Conservation (phyloP, 2,329 filamentous ascomycete species). For the Fonsecaea multimorphosa region DNA sequence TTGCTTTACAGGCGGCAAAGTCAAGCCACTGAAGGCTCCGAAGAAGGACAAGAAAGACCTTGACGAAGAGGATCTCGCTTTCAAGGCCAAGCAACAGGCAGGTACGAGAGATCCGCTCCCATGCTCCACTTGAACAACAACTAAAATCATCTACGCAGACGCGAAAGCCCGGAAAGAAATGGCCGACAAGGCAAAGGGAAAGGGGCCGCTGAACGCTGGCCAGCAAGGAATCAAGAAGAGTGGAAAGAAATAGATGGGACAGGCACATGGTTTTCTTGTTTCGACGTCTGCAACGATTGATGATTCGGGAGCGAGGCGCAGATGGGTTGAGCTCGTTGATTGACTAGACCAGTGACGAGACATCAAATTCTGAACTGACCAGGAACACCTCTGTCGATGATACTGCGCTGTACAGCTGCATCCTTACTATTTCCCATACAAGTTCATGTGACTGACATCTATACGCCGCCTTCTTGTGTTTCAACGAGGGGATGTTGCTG, state of each 20-base stretch:
- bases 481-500: not conserved
- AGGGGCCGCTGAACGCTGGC: constrained; percentile 85
- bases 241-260: constrained; percentile 73
- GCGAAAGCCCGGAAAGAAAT: constrained; percentile 86
- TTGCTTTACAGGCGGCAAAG: constrained; percentile 71
- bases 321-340: constrained; percentile 16
- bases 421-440: not conserved
- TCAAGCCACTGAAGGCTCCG: constrained; percentile 82
- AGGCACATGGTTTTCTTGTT: not conserved
- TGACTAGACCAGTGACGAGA: not conserved
- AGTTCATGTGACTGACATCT: not conserved
- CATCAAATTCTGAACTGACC: constrained; percentile 4
- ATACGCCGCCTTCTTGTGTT: not conserved
- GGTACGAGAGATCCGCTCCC: constrained; percentile 61
- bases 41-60: constrained; percentile 85
- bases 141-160: constrained; percentile 57
- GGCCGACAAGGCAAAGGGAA: constrained; percentile 80
- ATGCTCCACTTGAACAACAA: not conserved
- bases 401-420: not conserved
- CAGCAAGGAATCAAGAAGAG: constrained; percentile 95
- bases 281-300: constrained; percentile 19
- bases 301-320: constrained; percentile 30
- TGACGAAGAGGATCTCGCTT: constrained; percentile 85
- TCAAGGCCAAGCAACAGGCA: constrained; percentile 80
- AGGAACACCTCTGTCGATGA: not conserved